phyloP scores from a whole-genome alignment of 2,329 filamentous ascomycete genomes.

The Nothopassalora personata region DNA sequence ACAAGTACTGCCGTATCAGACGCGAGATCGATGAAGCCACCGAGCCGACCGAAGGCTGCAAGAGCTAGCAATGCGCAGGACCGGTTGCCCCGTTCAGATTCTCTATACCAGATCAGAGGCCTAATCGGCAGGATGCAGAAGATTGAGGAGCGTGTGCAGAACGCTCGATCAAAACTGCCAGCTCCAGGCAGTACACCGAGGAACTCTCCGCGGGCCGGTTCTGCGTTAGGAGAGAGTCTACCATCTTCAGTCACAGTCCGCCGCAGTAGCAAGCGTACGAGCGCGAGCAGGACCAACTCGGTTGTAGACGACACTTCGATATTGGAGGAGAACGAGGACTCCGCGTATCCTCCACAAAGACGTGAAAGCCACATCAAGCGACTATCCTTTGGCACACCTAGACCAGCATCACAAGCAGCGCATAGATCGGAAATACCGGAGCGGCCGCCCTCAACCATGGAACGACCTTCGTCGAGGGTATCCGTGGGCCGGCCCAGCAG shows the following conservation, averaged over 20 bases:
- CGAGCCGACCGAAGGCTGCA: constrained; percentile 39
- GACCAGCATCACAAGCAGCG: constrained; percentile 26
- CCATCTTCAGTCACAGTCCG: constrained; percentile 57
- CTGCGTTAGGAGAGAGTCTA: constrained; percentile 38
- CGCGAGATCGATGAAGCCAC: constrained; percentile 34
- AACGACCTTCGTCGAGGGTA: constrained; percentile 19
- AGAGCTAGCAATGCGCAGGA: constrained; percentile 27
- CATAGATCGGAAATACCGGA: constrained; percentile 26
- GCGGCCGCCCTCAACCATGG: constrained; percentile 23
- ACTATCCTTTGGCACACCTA: constrained; percentile 46
- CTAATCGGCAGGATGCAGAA: constrained; percentile 97
- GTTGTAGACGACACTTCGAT: constrained; percentile 16
- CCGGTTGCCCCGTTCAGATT: constrained; percentile 57
- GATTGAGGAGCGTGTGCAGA: constrained; percentile 88
- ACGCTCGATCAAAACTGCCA: constrained; percentile 83
- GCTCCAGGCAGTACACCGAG: constrained; percentile 75
- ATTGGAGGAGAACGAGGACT: constrained; percentile 8
- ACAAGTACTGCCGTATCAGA: constrained; percentile 23
- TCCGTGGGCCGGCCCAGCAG: constrained; percentile 64
- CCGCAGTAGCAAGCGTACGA: constrained; percentile 61
- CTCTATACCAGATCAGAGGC: constrained; percentile 85
- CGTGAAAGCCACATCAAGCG: constrained; percentile 37
- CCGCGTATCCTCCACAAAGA: constrained; percentile 14
- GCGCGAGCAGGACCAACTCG: constrained; percentile 41
- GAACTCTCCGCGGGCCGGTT: constrained; percentile 60